Percentiles rank a stretch among this genome's conserved stretches.
Conservation (phyloP, 805 yeast genomes). For the Wickerhamomyces silvicola region DNA sequence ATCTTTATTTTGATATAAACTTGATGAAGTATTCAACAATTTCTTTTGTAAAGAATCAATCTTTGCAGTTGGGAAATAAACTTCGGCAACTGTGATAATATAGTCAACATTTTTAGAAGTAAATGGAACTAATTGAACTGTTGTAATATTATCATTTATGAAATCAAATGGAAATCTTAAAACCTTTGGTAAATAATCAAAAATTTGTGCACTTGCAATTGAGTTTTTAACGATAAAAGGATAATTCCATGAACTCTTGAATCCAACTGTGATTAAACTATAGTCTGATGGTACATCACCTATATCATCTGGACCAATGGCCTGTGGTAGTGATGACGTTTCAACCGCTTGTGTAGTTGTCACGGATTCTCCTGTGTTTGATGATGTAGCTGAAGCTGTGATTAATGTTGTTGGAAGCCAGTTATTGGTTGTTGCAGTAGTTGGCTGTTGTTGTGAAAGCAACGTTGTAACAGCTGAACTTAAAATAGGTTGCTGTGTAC, state of each 20-base stretch:
- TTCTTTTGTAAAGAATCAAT: constrained; percentile 43
- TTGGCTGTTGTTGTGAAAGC: constrained; percentile 3
- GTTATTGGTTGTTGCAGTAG: constrained; percentile 14
- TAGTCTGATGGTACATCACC: constrained; percentile 41
- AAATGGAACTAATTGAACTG: constrained; percentile 71
- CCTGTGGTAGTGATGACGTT: constrained; percentile 61
- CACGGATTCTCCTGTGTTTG: constrained; percentile 18
- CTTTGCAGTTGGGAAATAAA: constrained; percentile 61
- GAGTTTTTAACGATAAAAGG: constrained; percentile 73
- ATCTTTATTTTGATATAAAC: constrained; percentile 54
- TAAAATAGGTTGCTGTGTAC: constrained; percentile 10
- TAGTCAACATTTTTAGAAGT: constrained; percentile 49
- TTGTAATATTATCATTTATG: constrained; percentile 40
- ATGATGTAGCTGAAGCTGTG: constrained; percentile 26
- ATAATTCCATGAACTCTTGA: constrained; percentile 73
- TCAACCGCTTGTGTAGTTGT: constrained; percentile 23
- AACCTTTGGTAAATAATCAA: constrained; percentile 75
- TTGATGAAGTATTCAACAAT: constrained; percentile 46
- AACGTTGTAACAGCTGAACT: constrained; percentile 10
- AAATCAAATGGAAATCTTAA: constrained; percentile 54
- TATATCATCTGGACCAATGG: constrained; percentile 58
- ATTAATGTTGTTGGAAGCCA: constrained; percentile 42
- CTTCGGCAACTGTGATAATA: constrained; percentile 82
- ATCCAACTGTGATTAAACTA: constrained; percentile 66
- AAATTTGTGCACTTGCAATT: constrained; percentile 75